Base-by-base conservation (phyloP, 768 basidiomycete genomes). In the Kwoniella mangroviensis region DNA sequence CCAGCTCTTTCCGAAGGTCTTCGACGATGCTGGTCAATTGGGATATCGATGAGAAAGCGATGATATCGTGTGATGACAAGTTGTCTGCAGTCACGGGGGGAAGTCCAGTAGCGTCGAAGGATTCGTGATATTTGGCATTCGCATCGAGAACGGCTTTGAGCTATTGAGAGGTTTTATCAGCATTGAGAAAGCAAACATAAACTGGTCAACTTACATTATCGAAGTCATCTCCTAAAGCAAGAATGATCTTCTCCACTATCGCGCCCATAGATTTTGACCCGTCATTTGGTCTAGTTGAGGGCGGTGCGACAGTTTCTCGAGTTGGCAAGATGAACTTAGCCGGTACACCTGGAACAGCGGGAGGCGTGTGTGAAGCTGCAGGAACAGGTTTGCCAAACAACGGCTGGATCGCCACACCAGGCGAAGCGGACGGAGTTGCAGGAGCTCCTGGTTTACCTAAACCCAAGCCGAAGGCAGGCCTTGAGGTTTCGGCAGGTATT, bases 241-340 rank as follows among this genome's bases (percentile, higher is more conserved):
- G 65, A 52, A 89, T 84, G 42, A 93, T 84, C 42, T 85, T 56
- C 2, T 79, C 73, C 72, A 90, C 90, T 76, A 92, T 89, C 19
- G 86, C 85, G 74, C 91, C 90, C 87, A 93, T 88, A 11, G 90
- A 89, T 64, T 88, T 86, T 69, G 89, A 87, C 1, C 71, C 67
- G 34, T 34, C 41, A 10, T 24, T n/a, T 4, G 61, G n/a, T 2
- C 54, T 3, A 11, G 52, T 13, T 4, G 55, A 17, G 15, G 15
- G 21, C 7, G 17, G 15, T 1, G 64, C 22, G n/a, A 49, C 26
- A 4, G 28, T 19, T 10, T 42, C 28, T 42, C 64, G 72, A 41
- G 19, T 40, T 13, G 64, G 64, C 52, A 64, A 22, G 4, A 11
- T 43, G 41, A 69, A 69, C 9, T 45, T 63, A 40, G 42, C 6